Evolutionary conservation across 106 monocot species (phyloP), one percentile per base, ranked within the genome.

Genomic region (Vanilla planifolia): DNA sequence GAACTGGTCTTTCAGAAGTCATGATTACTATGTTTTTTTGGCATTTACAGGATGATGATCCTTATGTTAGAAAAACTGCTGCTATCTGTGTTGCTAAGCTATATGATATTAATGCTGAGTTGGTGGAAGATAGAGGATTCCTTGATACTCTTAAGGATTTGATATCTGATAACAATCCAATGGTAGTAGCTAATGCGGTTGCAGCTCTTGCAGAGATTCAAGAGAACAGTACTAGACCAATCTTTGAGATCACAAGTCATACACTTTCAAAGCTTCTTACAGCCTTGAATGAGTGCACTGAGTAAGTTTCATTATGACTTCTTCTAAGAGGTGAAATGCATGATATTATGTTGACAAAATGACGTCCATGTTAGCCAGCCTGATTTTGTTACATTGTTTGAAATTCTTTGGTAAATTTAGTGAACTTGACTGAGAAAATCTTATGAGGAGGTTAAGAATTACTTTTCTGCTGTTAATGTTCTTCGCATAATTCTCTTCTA

Each of bases 171-270:
- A 98, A 88, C 64, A 98, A 98, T 85, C 96, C 96, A 33, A 98
- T 98, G 96, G 96, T 98, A 26, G 96, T 98, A 33, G 96, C 96
- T 62, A 98, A 98, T 85, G 96, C 96, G 33, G 91, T 98, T 41
- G 96, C 96, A 44, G 96, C 96, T 24, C 96, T 98, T 66, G 91
- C 96, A 68, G 96, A 98, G 71, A 98, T 98, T 53, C 84, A 98
- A 59, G 96, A 98, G 64, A 82, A 64, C 26, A 91, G 87, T 60
- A 70, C n/a, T 40, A 61, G 72, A n/a, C 82, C 84, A 59, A 79
- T 91, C 42, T 98, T 98, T 88, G 96, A 98, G 55, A 92, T 98
- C 15, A 91, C 91, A 28, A 80, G 84, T 70, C 80, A 76, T 68
- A 98, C 91, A 59, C 77, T 91, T 71, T 68, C 96, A 52, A 98